Conservation (phyloP, 371 early-diverging fungal species). For the Blakeslea trispora region DNA sequence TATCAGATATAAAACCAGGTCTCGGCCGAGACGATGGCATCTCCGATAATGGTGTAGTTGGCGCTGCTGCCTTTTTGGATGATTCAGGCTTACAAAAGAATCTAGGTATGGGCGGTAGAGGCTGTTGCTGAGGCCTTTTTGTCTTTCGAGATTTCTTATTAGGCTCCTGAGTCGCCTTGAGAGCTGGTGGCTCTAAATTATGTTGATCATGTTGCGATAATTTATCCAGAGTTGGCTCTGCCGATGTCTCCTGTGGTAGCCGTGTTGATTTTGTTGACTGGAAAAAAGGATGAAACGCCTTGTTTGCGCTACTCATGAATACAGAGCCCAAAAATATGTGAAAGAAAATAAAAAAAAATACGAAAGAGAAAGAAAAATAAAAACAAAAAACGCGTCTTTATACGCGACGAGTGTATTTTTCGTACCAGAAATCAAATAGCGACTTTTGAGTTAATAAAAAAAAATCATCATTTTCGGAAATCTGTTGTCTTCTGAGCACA, state of each 20-base stretch:
- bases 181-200: background rate
- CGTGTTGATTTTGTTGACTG: background rate
- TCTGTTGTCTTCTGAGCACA: too few relatives aligned
- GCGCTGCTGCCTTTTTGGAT: background rate
- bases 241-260: background rate
- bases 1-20: background rate
- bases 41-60: too few relatives aligned
- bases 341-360: background rate
- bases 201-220: background rate
- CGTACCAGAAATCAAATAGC: too few relatives aligned
- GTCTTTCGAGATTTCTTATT: background rate
- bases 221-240: background rate
- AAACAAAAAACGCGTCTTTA: background rate
- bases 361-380: background rate
- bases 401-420: background rate
- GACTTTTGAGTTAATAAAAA: too few relatives aligned
- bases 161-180: background rate
- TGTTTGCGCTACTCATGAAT: constrained; percentile 4
- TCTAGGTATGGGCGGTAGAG: background rate
- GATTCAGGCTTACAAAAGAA: background rate
- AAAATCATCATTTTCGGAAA: too few relatives aligned
- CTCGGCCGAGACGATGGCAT: background rate
- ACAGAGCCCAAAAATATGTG: background rate
- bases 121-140: background rate
- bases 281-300: constrained; percentile 23